Evolutionary conservation across 1,284 basidiomycete species (phyloP).

Genomic region (Cryptococcus jaspeensis): DNA sequence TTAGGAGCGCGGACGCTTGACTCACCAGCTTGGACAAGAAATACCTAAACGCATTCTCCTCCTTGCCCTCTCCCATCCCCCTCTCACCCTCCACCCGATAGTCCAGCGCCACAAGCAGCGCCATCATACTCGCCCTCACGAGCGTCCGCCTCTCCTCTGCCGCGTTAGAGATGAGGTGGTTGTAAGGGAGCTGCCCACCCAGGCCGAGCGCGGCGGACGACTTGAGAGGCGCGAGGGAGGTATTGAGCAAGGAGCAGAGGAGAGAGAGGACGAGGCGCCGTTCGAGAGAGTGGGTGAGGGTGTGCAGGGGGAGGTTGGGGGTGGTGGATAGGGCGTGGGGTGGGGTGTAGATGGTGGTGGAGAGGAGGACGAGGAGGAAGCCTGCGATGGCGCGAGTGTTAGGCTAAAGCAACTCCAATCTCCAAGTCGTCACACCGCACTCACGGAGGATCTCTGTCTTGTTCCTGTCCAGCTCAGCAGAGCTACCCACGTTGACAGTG

Average conservation of each 20-base stretch:
- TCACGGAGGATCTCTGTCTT: conserved; percentile 76
- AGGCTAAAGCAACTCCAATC: not conserved
- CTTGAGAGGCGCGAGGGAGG: conserved; percentile 66
- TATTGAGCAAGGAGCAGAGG: conserved; percentile 87
- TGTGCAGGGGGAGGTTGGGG: conserved; percentile 70
- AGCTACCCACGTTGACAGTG: conserved; percentile 68
- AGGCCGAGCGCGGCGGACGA: conserved; percentile 41
- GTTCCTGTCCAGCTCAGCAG: conserved; percentile 69
- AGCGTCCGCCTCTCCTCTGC: conserved; percentile 68
- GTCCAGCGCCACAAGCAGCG: conserved; percentile 72
- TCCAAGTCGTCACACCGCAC: conserved; percentile 3
- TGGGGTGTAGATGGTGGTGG: conserved; percentile 79
- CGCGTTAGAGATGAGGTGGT: conserved; percentile 83
- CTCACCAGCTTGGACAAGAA: conserved; percentile 81
- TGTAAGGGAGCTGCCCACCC: conserved; percentile 66
- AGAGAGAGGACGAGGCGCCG: conserved; percentile 79
- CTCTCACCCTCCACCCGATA: conserved; percentile 62
- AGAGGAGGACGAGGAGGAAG: conserved; percentile 77
- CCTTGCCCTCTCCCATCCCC: conserved; percentile 41
- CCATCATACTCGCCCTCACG: conserved; percentile 69
- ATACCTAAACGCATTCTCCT: conserved; percentile 83
- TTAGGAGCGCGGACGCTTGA: conserved; percentile 8
- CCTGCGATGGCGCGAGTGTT: conserved; percentile 14
- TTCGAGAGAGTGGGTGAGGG: conserved; percentile 72
- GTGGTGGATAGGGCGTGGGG: conserved; percentile 67